A percentile compares a stretch with the other conserved stretches of the same genome.
phyloP scores from a whole-genome alignment of 345 rosid species.

The Corymbia maculata region DNA sequence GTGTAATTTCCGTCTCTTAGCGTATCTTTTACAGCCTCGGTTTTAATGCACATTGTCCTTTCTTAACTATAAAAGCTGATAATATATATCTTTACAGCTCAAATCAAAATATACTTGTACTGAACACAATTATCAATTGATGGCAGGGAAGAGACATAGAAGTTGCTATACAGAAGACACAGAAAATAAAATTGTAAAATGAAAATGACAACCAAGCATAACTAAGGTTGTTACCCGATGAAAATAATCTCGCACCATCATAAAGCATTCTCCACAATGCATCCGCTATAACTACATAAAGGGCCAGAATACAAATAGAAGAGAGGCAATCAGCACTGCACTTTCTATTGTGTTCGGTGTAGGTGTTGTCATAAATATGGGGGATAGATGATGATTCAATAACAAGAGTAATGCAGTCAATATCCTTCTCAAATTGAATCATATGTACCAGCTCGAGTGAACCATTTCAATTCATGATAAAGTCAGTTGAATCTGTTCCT shows the following conservation, averaged over 20 bases:
- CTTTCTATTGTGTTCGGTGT: not conserved
- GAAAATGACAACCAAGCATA: not conserved
- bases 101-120: not conserved
- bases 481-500: not conserved
- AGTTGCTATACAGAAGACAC: not conserved
- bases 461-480: not conserved
- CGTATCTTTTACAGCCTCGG: not conserved
- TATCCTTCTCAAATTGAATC: not conserved
- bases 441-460: not conserved
- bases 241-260: not conserved
- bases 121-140: not conserved
- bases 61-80: not conserved
- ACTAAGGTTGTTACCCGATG: not conserved
- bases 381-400: not conserved
- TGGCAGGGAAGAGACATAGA: not conserved
- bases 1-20: not conserved
- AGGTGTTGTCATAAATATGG: not conserved
- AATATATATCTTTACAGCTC: not conserved
- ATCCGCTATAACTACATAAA: not conserved
- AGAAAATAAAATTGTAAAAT: not conserved
- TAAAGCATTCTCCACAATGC: not conserved
- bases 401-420: not conserved
- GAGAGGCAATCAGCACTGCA: not conserved
- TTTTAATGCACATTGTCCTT: not conserved
- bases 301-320: not conserved